A percentile compares a stretch with the other conserved stretches of the same genome.
Conservation (phyloP, 768 basidiomycete genomes). For the Tricholoma bakamatsutake region DNA sequence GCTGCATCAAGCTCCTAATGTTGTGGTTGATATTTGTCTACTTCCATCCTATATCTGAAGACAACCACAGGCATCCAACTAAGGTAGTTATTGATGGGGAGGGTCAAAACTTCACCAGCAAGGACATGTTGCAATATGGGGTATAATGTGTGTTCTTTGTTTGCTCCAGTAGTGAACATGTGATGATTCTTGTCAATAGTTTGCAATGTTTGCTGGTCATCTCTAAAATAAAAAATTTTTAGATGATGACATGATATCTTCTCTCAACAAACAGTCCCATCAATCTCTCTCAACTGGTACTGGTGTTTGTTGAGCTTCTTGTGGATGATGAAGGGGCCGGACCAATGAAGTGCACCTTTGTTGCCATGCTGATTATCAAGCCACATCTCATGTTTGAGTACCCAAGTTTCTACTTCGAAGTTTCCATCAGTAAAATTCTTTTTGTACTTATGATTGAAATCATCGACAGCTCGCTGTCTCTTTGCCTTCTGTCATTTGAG, state of each 20-base stretch:
- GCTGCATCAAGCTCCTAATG: too few species aligned
- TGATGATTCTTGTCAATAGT: too few species aligned
- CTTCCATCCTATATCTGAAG: too few species aligned
- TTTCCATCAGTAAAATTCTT: conserved; percentile 10
- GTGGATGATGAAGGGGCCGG: neutral
- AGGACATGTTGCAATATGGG: too few species aligned
- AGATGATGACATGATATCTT: neutral
- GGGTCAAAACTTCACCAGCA: too few species aligned
- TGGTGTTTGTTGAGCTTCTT: neutral
- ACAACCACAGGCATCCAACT: too few species aligned
- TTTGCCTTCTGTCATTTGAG: too few species aligned
- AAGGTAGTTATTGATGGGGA: too few species aligned
- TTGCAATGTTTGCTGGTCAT: neutral
- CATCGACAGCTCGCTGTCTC: conserved; percentile 10
- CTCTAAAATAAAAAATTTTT: conserved; percentile 1
- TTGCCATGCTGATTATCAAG: conserved; percentile 23
- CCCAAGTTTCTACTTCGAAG: conserved; percentile 22
- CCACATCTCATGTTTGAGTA: conserved; percentile 23
- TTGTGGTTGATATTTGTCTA: too few species aligned
- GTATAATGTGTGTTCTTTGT: too few species aligned
- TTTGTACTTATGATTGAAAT: conserved; percentile 13
- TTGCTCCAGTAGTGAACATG: too few species aligned
- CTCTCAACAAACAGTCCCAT: neutral
- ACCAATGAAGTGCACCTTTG: neutral
- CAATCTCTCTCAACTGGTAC: neutral